A percentile compares a stretch with the other conserved stretches of the same genome.
These are phyloP conservation scores for Rhynchospora tenuis DNA, from an alignment of 176 grass and related monocot species.

Conservation along the genomic window DNA sequence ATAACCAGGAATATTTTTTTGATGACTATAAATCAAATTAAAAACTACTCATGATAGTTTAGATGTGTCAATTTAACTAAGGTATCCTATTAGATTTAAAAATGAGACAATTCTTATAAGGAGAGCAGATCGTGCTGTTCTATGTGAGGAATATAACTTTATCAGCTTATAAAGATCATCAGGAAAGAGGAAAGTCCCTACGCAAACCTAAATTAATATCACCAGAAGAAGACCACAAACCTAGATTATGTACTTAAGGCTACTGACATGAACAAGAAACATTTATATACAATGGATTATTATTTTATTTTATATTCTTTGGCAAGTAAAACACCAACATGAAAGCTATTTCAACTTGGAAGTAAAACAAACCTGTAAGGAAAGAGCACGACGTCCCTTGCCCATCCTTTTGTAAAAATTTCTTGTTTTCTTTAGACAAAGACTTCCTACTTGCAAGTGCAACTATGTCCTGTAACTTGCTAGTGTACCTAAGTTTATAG, in stretches of 20 bases:
- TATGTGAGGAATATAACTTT: too few species aligned
- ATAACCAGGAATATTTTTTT: background rate
- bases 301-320: background rate
- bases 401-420: background rate
- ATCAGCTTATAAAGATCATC: too few species aligned
- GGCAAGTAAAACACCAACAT: background rate
- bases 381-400: slow-evolving; percentile 22
- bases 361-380: slow-evolving; percentile 9
- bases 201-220: background rate
- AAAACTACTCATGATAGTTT: background rate
- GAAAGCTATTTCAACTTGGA: background rate
- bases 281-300: too few species aligned
- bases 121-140: too few species aligned
- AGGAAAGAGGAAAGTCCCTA: too few species aligned
- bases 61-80: background rate
- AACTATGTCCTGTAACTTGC: slow-evolving; percentile 3
- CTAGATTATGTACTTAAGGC: too few species aligned
- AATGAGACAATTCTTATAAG: too few species aligned
- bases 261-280: too few species aligned
- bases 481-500: slow-evolving; percentile 13
- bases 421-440: background rate
- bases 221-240: too few species aligned
- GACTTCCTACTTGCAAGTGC: slow-evolving; percentile 13
- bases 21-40: background rate
- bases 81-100: too few species aligned